A percentile compares a stretch with the other conserved stretches of the same genome.
phyloP scores from a whole-genome alignment of 192 early-diverging fungal species.

The Pilaira anomala region DNA sequence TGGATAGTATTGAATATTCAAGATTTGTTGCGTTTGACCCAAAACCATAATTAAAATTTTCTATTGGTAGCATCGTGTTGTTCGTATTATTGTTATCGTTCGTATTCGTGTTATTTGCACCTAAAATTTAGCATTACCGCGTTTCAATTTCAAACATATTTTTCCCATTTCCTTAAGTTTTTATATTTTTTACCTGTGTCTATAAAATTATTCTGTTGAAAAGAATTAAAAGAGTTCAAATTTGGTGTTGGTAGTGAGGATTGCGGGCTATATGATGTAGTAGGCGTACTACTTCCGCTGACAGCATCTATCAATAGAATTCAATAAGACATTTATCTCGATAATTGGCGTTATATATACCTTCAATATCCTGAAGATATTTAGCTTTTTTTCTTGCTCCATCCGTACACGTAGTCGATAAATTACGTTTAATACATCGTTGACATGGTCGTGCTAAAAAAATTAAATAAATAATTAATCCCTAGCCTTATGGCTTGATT shows the following conservation, averaged over 20 bases:
- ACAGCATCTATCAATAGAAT: not conserved
- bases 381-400: constrained; percentile 92
- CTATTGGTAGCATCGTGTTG: constrained; percentile 3
- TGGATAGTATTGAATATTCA: constrained; percentile 86
- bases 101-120: not conserved
- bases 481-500: not conserved
- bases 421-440: constrained; percentile 80
- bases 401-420: constrained; percentile 75
- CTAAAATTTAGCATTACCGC: not conserved
- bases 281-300: not conserved
- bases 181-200: constrained; percentile 11
- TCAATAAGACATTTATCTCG: not conserved
- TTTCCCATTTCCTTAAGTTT: not conserved
- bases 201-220: not conserved
- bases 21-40: constrained; percentile 85
- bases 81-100: not conserved
- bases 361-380: constrained; percentile 78
- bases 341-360: constrained; percentile 16
- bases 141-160: not conserved
- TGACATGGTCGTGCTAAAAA: constrained; percentile 75
- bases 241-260: not conserved
- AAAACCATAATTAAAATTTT: constrained; percentile 59
- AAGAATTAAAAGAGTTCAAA: not conserved
- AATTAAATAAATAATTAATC: constrained; percentile 1
- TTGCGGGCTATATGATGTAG: not conserved